Evolutionary conservation across 2,329 filamentous ascomycete species (phyloP).

Genomic region (Nemania serpens): DNA sequence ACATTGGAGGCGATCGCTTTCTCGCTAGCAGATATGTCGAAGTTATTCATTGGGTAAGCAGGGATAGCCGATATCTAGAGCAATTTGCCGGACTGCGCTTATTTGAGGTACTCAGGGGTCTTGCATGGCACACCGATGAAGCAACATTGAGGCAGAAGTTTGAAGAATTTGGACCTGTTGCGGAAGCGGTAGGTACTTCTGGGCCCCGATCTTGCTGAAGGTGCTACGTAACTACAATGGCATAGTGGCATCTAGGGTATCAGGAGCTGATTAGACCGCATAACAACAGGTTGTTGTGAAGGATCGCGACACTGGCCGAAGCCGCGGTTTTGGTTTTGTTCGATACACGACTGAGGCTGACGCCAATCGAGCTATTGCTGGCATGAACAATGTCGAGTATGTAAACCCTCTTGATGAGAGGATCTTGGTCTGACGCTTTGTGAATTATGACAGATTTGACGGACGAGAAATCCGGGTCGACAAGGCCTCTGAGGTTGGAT

Average conservation of each 20-base stretch:
- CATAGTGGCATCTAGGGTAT: neutral
- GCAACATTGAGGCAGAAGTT: conserved; percentile 85
- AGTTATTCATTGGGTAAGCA: conserved; percentile 92
- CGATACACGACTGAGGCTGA: conserved; percentile 79
- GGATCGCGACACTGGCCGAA: conserved; percentile 94
- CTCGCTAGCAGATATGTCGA: conserved; percentile 68
- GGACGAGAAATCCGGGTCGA: conserved; percentile 94
- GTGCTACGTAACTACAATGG: neutral
- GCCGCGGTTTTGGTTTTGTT: conserved; percentile 96
- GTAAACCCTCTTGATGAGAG: conserved; percentile 38
- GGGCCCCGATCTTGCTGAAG: neutral
- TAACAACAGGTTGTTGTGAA: conserved; percentile 86
- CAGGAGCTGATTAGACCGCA: conserved; percentile 11
- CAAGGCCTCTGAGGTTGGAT: conserved; percentile 83
- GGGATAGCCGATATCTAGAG: conserved; percentile 39
- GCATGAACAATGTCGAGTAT: conserved; percentile 91
- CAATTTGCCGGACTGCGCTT: conserved; percentile 15
- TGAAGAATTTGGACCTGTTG: conserved; percentile 85
- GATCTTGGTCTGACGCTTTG: neutral
- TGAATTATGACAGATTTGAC: conserved; percentile 70
- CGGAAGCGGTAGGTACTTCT: conserved; percentile 82
- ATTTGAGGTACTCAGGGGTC: conserved; percentile 65
- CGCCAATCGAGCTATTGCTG: conserved; percentile 74
- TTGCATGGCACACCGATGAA: conserved; percentile 98
- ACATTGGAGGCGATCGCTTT: no score